Base-by-base conservation (phyloP, 2,329 filamentous ascomycete genomes). In the Colletotrichum endophyticum region DNA sequence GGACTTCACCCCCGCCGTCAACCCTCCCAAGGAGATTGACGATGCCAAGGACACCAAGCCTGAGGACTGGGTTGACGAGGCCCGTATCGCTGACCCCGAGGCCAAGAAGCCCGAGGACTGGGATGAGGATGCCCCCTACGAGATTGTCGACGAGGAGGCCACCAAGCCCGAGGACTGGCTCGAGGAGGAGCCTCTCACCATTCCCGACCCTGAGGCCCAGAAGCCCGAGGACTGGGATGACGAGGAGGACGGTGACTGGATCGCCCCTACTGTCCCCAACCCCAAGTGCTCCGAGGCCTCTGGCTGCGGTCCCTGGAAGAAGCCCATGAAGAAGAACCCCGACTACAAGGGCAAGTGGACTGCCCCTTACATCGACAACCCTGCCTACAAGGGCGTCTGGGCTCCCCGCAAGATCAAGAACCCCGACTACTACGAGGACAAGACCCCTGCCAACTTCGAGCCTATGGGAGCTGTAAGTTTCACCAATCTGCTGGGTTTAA, bases 161-260 rank as follows among this genome's bases (percentile, higher is more conserved):
- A 94, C 92, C 81, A 95, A 94, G 89, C 97, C 97, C 67, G 96
- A 95, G 80, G 97, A 99, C 88, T 99, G 97, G 97, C 94, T 99
- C 78, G 96, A 96, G 86, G 89, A 96, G 78, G 97, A 99, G 90
- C 92, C 96, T 79, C 88, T 91, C 78, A 94, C 92, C 80, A 89
- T 99, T 77, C 92, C 96, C 74, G 97, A 99, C 89, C 97, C 97
- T 72, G 96, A 98, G 89, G 96, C 96, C 68, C 91, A 95, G 89
- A 99, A 99, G 94, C 97, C 97, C 78, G 96, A 98, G 88, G 97
- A 99, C 85, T 99, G 97, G 97, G 96, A 98, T 88, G 96, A 99
- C 76, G 97, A 99, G 90, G 97, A 99, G 89, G 97, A 99, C 86
- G 97, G 97, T 86, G 97, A 99, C 90, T 99, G 96, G 96, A 87